These are phyloP conservation scores for Sphaerobolus stellatus DNA, from an alignment of 1,284 basidiomycete genomes.

Conservation along the genomic window DNA sequence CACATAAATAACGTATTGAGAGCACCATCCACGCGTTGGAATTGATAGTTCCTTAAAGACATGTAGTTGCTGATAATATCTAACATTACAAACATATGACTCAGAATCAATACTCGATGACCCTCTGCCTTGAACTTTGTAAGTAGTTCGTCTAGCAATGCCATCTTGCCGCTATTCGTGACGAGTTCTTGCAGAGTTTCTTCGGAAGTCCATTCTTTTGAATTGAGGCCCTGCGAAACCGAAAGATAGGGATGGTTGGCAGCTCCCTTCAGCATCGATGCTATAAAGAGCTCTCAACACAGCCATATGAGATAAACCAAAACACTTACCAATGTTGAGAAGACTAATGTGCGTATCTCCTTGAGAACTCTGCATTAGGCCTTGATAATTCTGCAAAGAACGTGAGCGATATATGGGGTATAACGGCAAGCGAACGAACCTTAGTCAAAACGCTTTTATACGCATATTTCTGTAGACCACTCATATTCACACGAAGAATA, in stretches of 20 bases:
- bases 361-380: conserved; percentile 84
- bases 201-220: conserved; percentile 69
- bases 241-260: conserved; percentile 98
- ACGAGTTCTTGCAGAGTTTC: conserved; percentile 94
- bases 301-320: conserved; percentile 1
- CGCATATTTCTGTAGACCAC: conserved; percentile 93
- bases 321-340: conserved; percentile 84
- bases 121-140: conserved; percentile 86
- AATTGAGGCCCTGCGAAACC: conserved; percentile 94
- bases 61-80: conserved; percentile 99
- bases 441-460: conserved; percentile 99
- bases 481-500: conserved; percentile 98
- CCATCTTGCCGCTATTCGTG: conserved; percentile 98
- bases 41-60: conserved; percentile 80
- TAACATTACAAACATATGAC: conserved; percentile 98
- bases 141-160: conserved; percentile 92
- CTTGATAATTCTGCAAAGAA: conserved; percentile 81
- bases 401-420: not conserved
- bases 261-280: conserved; percentile 96
- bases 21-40: conserved; percentile 72
- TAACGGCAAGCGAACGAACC: no score
- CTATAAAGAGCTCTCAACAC: conserved; percentile 34
- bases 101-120: conserved; percentile 97
- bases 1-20: not conserved
- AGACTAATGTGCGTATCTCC: conserved; percentile 85